Conservation (phyloP, 345 rosid genomes). For the Brassica napus region DNA sequence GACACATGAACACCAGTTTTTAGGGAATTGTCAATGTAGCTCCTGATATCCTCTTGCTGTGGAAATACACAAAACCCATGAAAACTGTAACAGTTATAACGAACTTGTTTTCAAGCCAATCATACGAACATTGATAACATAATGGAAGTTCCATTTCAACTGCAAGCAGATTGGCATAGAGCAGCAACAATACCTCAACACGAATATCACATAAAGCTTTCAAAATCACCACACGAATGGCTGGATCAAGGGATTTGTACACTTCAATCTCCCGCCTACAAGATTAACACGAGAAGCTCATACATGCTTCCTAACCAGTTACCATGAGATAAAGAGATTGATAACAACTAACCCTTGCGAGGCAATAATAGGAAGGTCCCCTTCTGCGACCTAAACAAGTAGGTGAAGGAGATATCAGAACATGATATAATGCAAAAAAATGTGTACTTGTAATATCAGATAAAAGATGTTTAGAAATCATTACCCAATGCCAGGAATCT, state of each 20-base stretch:
- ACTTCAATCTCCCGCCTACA: constrained; percentile 74
- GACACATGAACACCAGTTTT: constrained; percentile 84
- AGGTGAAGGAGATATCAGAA: constrained; percentile 39
- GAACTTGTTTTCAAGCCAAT: constrained; percentile 16
- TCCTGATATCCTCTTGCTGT: constrained; percentile 97
- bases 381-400: constrained; percentile 83
- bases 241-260: constrained; percentile 90
- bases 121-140: constrained; percentile 5
- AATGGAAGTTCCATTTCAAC: constrained; percentile 2
- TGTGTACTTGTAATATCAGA: constrained; percentile 23
- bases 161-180: not conserved
- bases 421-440: constrained; percentile 16
- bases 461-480: constrained; percentile 30
- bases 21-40: constrained; percentile 83
- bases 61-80: constrained; percentile 28
- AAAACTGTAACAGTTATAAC: not conserved
- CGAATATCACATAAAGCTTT: constrained; percentile 98
- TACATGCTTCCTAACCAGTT: constrained; percentile 13
- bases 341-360: constrained; percentile 83
- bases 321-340: constrained; percentile 18
- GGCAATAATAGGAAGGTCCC: constrained; percentile 94
- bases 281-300: constrained; percentile 39
- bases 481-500: constrained; percentile 99
- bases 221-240: constrained; percentile 89
- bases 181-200: constrained; percentile 69